These are phyloP conservation scores for Pythium plurisporium DNA, from an alignment of 352 stramenopile species.

Conservation along the genomic window DNA sequence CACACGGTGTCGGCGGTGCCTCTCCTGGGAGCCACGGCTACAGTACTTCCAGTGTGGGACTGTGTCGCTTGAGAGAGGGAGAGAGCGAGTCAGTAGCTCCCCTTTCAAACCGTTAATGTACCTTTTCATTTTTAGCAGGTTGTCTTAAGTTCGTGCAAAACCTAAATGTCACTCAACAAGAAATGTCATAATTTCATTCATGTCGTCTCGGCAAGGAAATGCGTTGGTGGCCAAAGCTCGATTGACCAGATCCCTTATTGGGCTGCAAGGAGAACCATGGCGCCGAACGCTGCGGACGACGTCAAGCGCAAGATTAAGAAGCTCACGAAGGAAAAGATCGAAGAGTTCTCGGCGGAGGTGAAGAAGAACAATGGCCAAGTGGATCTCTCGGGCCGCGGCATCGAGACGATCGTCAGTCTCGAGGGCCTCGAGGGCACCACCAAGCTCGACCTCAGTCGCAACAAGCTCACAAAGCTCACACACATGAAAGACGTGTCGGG, in stretches of 20 bases:
- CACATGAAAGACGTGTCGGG: constrained; percentile 54
- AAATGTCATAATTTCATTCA: neutral
- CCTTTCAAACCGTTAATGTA: neutral
- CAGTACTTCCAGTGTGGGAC: too few species aligned
- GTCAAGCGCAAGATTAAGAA: constrained; percentile 84
- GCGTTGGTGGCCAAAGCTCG: constrained; percentile 21
- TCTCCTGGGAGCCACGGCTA: too few species aligned
- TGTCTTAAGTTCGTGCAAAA: neutral
- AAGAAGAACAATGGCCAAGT: constrained; percentile 43
- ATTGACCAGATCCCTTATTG: neutral
- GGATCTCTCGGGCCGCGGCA: constrained; percentile 64
- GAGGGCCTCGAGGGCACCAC: constrained; percentile 54
- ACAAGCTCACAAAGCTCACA: constrained; percentile 81
- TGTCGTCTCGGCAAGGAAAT: constrained; percentile 10
- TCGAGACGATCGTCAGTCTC: constrained; percentile 75
- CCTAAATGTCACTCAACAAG: neutral
- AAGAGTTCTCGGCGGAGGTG: constrained; percentile 45
- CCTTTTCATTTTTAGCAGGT: neutral
- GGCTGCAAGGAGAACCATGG: constrained; percentile 6
- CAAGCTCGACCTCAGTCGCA: constrained; percentile 80
- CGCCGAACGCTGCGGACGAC: constrained; percentile 13
- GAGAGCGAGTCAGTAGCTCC: constrained; percentile 1
- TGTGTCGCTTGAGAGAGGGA: too few species aligned
- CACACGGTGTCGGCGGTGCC: too few species aligned
- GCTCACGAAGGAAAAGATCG: constrained; percentile 77